Evolutionary conservation across 441 rosid genomes (phyloP), one percentile per base, ranked within the genome.

Genomic region (Croton laevigatus): DNA sequence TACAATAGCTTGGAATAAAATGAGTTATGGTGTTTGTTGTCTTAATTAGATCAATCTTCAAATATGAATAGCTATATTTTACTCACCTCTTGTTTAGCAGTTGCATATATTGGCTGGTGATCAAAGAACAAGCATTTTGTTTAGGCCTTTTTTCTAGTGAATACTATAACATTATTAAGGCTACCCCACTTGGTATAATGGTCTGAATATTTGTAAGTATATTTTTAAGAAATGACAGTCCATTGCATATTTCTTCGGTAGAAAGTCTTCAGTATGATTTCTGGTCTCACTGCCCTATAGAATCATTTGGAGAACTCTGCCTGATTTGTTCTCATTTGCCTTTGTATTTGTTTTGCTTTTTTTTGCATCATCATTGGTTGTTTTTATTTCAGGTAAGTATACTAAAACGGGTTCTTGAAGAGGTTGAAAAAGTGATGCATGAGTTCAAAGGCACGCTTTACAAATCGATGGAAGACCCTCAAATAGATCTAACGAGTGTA

Each of bases 391-490:
- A 94, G 99, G 98, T 93, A 65, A 94, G 84, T 80, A 85, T 95
- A 81, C 85, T 95, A 67, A 95, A 95, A 84, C 93, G 97, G 62
- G 98, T 95, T 57, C 96, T 91, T 69, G 99, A 93, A 84, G 99
- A 95, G 90, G 98, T 93, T 83, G 99, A 95, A 75, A 93, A 87
- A 77, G 92, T 95, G 74, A 87, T 95, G 96, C 91, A 85, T 68
- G 98, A 95, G 84, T 93, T 95, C 84, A 95, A 91, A 85, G 93
- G 88, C 77, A 89, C 79, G 17, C 92, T 95, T 73, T 95, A 87
- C 88, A 95, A 87, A 80, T 91, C 94, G 22, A 88, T 95, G 99
- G 98, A 95, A 83, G 98, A 95, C 82, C 97, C 97, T 22, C 89
- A 87, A 62, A 89, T 95, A 80, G 99, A 95, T 79, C 80, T 95